phyloP scores from a whole-genome alignment of 108 stramenopile species.

The Cyclotella atomus region DNA sequence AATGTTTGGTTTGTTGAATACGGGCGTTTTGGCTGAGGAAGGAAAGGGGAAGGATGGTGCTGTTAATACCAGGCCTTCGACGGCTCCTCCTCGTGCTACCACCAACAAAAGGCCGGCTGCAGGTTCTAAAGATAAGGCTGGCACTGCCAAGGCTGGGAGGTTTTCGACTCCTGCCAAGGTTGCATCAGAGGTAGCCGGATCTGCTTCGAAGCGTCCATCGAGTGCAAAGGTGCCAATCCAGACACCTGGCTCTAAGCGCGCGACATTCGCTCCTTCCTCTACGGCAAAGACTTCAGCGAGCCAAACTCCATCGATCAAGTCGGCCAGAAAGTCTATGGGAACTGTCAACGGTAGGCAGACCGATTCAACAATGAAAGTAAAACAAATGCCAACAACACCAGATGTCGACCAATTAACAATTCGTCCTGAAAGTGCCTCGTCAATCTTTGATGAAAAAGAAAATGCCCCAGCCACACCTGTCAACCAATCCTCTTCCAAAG shows the following conservation, averaged over 20 bases:
- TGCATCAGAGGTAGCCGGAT: not conserved
- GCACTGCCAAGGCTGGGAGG: not conserved
- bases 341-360: not conserved
- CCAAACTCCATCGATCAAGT: not conserved
- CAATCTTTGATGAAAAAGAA: not conserved
- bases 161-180: slow-evolving; percentile 17
- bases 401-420: too few relatives aligned
- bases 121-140: not conserved
- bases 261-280: not conserved
- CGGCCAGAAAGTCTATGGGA: not conserved
- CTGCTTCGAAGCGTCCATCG: not conserved
- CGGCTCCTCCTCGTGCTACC: too few relatives aligned
- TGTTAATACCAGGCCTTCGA: too few relatives aligned
- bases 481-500: slow-evolving; percentile 15
- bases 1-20: slow-evolving; percentile 31
- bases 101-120: not conserved
- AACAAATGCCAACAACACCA: too few relatives aligned
- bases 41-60: not conserved
- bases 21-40: slow-evolving; percentile 24
- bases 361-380: not conserved
- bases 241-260: slow-evolving; percentile 1
- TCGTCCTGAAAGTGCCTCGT: too few relatives aligned
- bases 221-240: not conserved
- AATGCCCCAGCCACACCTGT: not conserved
- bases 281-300: not conserved